Conservation (phyloP, 257 asterid species). For the Salvia splendens region DNA sequence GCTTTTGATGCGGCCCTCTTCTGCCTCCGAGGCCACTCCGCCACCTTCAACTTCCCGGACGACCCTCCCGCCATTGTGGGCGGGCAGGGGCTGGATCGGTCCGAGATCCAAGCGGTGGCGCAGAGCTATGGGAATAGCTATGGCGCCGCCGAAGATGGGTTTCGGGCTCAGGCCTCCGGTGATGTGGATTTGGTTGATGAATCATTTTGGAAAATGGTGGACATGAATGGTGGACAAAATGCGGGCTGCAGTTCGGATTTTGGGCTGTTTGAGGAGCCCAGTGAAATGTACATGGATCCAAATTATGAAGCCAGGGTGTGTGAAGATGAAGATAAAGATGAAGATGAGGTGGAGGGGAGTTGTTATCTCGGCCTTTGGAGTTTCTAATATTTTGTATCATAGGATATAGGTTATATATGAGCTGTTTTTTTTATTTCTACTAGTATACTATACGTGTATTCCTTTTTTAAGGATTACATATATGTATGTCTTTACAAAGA, state of each 20-base stretch:
- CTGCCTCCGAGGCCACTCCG: slow-evolving; percentile 69
- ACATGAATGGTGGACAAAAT: neutral
- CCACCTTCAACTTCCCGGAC: slow-evolving; percentile 57
- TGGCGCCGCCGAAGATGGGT: neutral
- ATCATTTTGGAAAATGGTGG: slow-evolving; percentile 35
- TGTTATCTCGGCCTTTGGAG: slow-evolving; percentile 29
- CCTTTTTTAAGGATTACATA: too few relatives aligned
- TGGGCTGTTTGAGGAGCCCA: slow-evolving; percentile 26
- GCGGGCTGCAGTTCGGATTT: slow-evolving; percentile 20
- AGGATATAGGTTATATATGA: too few relatives aligned
- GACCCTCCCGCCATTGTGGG: slow-evolving; percentile 43
- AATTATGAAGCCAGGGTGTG: neutral
- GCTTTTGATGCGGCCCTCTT: slow-evolving; percentile 74
- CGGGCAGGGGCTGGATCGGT: slow-evolving; percentile 17
- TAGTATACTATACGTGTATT: too few relatives aligned
- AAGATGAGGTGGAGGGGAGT: neutral
- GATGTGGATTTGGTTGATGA: slow-evolving; percentile 27
- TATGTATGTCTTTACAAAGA: too few relatives aligned
- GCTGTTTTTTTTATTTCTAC: too few relatives aligned
- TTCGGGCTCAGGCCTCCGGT: neutral
- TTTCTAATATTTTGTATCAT: neutral
- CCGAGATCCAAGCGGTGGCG: slow-evolving; percentile 42
- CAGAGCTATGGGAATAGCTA: slow-evolving; percentile 28
- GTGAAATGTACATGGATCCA: slow-evolving; percentile 23
- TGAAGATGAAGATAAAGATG: slow-evolving; percentile 14